Evolutionary conservation across 2,329 filamentous ascomycete species (phyloP), one percentile per base, ranked within the genome.

Genomic region (Monosporascus sp.): DNA sequence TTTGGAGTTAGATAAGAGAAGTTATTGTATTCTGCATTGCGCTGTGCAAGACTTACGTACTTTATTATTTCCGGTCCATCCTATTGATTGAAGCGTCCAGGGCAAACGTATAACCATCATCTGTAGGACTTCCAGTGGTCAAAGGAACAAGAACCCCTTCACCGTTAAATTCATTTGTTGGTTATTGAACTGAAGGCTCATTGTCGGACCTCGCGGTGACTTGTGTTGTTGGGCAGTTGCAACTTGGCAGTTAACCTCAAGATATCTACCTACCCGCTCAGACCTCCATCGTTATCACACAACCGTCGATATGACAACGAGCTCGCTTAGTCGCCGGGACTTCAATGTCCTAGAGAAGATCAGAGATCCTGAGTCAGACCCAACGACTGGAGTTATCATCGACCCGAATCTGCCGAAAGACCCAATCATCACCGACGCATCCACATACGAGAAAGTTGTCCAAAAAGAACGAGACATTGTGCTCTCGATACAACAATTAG

Each of bases 331-430:
- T 65, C 73, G 69, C 46, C 79, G 80, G 58, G 85, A 88, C 65
- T 71, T 83, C 66, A 77, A 82, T 53, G 77, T 87, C 60, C 78
- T 88, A 54, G 78, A 82, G 57, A 86, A 86, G 66, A 86, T 88
- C 68, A 82, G 81, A 62, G 84, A 88, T 56, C 84, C 84, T 1
- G 85, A 88, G 63, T 78, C 78, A 7, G 78, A 86, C 57, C 80
- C 84, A 16, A 73, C 78, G 17, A 71, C 76, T 9, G 72, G 76
- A 14, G 69, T 83, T 51, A 72, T 83, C 52, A 73, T 86, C 53
- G 81, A 86, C 65, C 64, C 74, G 44, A 76, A 73, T 31, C 71
- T 78, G 55, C 81, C 76, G 8, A 82, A 77, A 60, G 83, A 87
- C 56, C 82, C 84, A 4, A 74, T 84, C 53, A 66, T 86, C 60